Evolutionary conservation across 257 asterid genomes (phyloP), one percentile per base, ranked within the genome.

Genomic region (Plantago elongata): DNA sequence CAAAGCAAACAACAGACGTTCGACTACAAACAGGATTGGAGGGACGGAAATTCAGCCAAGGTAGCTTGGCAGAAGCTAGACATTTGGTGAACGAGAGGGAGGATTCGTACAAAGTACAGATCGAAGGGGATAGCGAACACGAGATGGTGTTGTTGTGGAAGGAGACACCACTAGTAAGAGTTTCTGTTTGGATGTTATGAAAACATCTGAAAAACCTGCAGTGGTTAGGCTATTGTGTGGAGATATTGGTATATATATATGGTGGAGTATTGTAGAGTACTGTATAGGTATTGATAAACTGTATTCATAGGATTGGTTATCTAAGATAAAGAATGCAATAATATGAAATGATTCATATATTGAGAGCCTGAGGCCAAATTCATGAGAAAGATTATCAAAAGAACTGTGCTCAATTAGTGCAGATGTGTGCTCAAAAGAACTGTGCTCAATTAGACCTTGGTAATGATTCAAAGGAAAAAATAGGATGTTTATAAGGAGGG

Each of bases 71-170:
- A 2, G 91, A 84, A 79, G 94, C 92, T 9, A 75, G 54, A 69
- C 77, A 78, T 65, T 52, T 86, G 63, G 87, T 82, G 54, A 74
- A 67, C 10, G 84, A 78, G 69, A 63, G 70, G 44, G 82, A 69
- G 64, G 65, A 66, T 46, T 63, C 69, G 5, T 84, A 74, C 56
- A 68, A 40, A 47, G 81, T 86, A 3, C 72, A 16, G 59, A 58
- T 78, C 3, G 72, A 70, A 52, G 75, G 72, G 49, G 48, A 50
- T 14, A 58, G 48, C 16, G 75, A 67, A 34, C 62, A 84, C 47
- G 83, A 83, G 77, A 81, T 86, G 83, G 81, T 79, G 16, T 67
- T 89, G 72, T 74, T 67, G 47, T 86, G 95, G 97, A 83, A 68
- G 54, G 87, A 69, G 30, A 75, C 72, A 4, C 80, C 84, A 42